These are phyloP conservation scores for Stentor coeruleus DNA, from an alignment of 73 alveolate species.

Conservation along the genomic window DNA sequence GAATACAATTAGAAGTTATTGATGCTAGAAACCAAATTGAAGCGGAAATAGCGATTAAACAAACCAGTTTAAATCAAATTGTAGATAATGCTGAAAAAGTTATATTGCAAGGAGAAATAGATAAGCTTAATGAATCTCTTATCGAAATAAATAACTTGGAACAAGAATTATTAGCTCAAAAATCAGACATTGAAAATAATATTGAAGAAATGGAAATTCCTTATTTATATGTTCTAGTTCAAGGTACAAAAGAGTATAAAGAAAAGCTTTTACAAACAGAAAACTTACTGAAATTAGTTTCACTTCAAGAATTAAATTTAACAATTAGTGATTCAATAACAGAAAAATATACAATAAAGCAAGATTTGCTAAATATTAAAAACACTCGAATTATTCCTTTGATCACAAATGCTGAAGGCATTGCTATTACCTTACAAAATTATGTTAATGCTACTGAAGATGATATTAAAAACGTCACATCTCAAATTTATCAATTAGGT, in stretches of 20 bases:
- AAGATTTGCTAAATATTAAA: too few relatives aligned
- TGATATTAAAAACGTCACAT: neutral
- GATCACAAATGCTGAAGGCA: too few relatives aligned
- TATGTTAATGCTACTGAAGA: neutral
- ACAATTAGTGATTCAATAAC: neutral
- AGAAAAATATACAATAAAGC: too few relatives aligned
- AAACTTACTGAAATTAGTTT: neutral
- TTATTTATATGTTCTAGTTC: neutral
- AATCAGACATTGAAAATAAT: neutral
- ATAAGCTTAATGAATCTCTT: too few relatives aligned
- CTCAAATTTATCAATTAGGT: neutral
- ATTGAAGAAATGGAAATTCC: neutral
- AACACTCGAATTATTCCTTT: neutral
- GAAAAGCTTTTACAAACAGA: neutral
- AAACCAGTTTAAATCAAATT: too few relatives aligned
- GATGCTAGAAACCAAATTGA: neutral
- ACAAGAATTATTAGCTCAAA: neutral
- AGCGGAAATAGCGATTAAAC: neutral
- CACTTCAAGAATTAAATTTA: neutral
- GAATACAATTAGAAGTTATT: neutral
- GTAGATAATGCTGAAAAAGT: neutral
- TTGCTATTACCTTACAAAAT: neutral
- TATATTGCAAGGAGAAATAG: too few relatives aligned
- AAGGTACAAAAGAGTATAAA: too few relatives aligned
- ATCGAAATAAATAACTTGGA: neutral